Evolutionary conservation across 768 basidiomycete species (phyloP).

Genomic region (Cystobasidium ongulense): DNA sequence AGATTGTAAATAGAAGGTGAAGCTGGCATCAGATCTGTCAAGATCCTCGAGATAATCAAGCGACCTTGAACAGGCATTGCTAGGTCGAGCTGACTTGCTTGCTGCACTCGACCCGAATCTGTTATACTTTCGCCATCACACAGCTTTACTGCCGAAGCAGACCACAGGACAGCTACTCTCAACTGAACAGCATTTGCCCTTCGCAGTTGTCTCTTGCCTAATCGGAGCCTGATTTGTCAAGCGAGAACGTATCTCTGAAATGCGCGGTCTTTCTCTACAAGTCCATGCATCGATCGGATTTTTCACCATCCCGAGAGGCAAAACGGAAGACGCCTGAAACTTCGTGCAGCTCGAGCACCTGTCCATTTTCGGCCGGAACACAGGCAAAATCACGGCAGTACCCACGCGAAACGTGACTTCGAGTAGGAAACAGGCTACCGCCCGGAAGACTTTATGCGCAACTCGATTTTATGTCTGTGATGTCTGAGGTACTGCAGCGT

Average conservation of each 20-base stretch:
- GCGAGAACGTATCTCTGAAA: conserved; percentile 33
- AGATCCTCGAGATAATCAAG: background rate
- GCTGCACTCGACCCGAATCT: background rate
- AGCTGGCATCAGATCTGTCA: background rate
- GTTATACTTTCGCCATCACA: background rate
- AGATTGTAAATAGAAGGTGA: background rate
- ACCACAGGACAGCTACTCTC: background rate
- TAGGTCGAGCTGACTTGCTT: background rate
- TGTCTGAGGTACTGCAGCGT: background rate
- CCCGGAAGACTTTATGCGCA: background rate
- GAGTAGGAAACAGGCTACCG: background rate
- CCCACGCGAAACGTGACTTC: background rate
- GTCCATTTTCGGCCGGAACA: background rate
- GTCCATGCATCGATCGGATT: background rate
- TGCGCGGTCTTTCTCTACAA: conserved; percentile 1
- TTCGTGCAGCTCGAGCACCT: background rate
- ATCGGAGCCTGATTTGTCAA: conserved; percentile 4
- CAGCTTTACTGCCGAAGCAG: background rate
- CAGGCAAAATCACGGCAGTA: background rate
- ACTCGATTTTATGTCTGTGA: background rate
- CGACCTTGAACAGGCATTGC: background rate
- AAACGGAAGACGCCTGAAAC: background rate
- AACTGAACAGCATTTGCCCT: background rate
- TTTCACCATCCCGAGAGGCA: background rate
- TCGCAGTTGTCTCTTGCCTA: background rate